phyloP scores from a whole-genome alignment of 352 stramenopile genomes.

The Pelagophyceae sp. region DNA sequence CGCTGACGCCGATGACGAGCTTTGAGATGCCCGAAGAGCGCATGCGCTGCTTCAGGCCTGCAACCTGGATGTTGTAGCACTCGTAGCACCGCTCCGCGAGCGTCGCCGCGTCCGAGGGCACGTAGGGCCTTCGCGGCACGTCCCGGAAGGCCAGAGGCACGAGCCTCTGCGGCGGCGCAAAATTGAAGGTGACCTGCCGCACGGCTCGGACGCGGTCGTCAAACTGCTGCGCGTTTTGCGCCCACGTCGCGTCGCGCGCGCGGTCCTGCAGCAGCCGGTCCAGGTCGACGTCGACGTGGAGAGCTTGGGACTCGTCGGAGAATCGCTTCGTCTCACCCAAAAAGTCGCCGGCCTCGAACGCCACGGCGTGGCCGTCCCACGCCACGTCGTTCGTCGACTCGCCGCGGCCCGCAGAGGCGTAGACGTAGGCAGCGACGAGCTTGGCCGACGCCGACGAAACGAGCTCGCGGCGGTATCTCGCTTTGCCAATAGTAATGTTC shows the following conservation, averaged over 20 bases:
- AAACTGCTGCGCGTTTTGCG: background rate
- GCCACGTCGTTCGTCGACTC: constrained; percentile 17
- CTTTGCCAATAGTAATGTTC: constrained; percentile 18
- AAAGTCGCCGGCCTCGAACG: background rate
- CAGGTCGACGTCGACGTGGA: constrained; percentile 9
- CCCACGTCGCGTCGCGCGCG: constrained; percentile 3
- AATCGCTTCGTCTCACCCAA: background rate
- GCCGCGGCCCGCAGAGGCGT: constrained; percentile 3
- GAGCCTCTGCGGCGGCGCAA: background rate
- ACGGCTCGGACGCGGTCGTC: background rate
- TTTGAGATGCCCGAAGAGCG: background rate
- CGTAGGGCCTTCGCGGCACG: constrained; percentile 2
- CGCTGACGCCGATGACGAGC: constrained; percentile 16
- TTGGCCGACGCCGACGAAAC: background rate
- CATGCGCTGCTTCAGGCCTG: constrained; percentile 11
- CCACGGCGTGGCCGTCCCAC: constrained; percentile 14
- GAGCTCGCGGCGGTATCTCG: background rate
- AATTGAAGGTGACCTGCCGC: background rate
- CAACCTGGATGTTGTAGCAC: constrained; percentile 20
- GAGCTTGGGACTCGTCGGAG: background rate
- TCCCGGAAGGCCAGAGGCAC: background rate
- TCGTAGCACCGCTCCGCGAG: constrained; percentile 10
- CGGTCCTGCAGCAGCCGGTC: background rate
- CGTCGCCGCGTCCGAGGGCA: background rate
- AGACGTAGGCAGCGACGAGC: background rate